Evolutionary conservation across 1,284 basidiomycete species (phyloP).

Genomic region (Tilletia setariae): DNA sequence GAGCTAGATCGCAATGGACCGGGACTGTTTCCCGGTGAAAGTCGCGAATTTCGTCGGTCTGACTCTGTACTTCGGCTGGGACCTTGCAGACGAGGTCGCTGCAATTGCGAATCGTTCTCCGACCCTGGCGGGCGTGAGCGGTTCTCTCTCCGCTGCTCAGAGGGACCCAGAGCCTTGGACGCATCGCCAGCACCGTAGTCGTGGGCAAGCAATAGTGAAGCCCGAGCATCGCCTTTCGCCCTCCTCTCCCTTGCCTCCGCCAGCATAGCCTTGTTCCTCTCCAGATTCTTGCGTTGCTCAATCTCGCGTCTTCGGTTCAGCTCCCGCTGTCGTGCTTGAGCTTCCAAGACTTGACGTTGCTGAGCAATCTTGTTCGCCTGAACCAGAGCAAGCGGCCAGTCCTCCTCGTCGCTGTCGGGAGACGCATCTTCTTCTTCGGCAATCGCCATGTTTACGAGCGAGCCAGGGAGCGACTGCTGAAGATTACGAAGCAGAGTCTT

Average conservation of each 20-base stretch:
- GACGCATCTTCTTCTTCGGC: slow-evolving; percentile 14
- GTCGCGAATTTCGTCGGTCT: not conserved
- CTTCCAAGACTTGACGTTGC: slow-evolving; percentile 24
- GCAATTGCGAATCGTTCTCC: not conserved
- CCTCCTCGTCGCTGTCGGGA: slow-evolving; percentile 36
- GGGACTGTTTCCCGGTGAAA: not conserved
- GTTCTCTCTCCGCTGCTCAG: slow-evolving; percentile 2
- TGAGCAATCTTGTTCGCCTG: slow-evolving; percentile 21
- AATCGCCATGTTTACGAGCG: slow-evolving; percentile 4
- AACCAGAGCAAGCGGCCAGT: slow-evolving; percentile 35
- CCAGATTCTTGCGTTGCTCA: slow-evolving; percentile 24
- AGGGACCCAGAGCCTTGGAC: not conserved
- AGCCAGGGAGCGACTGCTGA: slow-evolving; percentile 7
- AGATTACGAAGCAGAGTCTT: slow-evolving; percentile 6
- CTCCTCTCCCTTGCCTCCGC: slow-evolving; percentile 33
- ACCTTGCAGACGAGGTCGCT: too few relatives aligned
- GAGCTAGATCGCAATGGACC: not conserved
- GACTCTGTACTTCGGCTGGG: not conserved
- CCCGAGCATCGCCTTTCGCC: slow-evolving; percentile 9
- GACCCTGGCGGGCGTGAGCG: not conserved
- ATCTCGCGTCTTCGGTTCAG: slow-evolving; percentile 24
- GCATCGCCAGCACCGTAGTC: slow-evolving; percentile 13
- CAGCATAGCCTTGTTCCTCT: slow-evolving; percentile 27
- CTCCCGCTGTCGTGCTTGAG: slow-evolving; percentile 26
- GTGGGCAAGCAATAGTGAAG: not conserved